Conservation (phyloP, 768 basidiomycete species). For the Roridomyces roridus region DNA sequence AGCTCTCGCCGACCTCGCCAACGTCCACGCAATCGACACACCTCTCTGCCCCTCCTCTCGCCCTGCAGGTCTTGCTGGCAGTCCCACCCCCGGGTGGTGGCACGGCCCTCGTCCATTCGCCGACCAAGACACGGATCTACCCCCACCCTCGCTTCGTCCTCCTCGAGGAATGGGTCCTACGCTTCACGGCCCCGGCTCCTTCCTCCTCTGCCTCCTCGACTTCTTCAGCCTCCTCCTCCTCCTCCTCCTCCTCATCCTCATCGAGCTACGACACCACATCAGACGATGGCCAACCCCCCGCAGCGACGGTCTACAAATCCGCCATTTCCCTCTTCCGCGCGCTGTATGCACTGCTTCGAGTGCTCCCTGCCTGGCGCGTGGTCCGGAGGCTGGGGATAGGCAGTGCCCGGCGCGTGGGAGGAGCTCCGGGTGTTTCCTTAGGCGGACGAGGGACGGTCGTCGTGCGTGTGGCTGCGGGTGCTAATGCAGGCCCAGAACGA, state of each 20-base stretch:
- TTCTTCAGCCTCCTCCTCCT: too few relatives aligned
- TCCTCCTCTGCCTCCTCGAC: slow-evolving; percentile 21
- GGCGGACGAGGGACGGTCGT: slow-evolving; percentile 17
- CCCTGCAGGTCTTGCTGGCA: slow-evolving; percentile 72
- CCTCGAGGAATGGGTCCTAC: slow-evolving; percentile 74
- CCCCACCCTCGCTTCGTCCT: slow-evolving; percentile 74
- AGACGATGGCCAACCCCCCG: slow-evolving; percentile 59
- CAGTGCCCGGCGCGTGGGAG: background rate
- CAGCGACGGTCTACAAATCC: slow-evolving; percentile 82
- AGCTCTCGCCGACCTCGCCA: too few relatives aligned
- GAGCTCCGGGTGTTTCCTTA: slow-evolving; percentile 25
- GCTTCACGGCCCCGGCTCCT: slow-evolving; percentile 40
- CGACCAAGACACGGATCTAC: slow-evolving; percentile 67
- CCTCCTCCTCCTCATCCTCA: too few relatives aligned
- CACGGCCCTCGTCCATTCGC: slow-evolving; percentile 75
- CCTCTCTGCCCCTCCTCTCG: slow-evolving; percentile 41
- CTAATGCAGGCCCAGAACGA: slow-evolving; percentile 8
- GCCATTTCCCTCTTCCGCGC: slow-evolving; percentile 84
- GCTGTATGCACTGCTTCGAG: slow-evolving; percentile 71
- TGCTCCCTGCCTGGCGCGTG: slow-evolving; percentile 67
- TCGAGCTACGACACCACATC: slow-evolving; percentile 19
- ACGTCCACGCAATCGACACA: slow-evolving; percentile 37
- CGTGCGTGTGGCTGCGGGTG: slow-evolving; percentile 2
- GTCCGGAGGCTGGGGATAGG: slow-evolving; percentile 23
- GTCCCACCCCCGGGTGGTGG: slow-evolving; percentile 73